These are phyloP conservation scores for Ganoderma multipileum DNA, from an alignment of 1,284 basidiomycete genomes.

Conservation along the genomic window DNA sequence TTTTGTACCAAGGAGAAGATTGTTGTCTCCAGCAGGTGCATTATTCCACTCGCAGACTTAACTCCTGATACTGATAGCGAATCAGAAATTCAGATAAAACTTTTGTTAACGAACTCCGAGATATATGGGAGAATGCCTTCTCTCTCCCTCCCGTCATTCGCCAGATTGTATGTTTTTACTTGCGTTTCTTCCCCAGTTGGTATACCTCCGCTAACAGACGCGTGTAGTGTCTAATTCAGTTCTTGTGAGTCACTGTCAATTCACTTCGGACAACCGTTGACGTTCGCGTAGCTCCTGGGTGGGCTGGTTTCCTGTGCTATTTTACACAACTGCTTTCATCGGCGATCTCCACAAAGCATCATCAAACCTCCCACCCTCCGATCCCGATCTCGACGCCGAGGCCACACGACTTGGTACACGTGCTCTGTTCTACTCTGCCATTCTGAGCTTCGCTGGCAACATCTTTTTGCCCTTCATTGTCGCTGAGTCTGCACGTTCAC, in stretches of 20 bases:
- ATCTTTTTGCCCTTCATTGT: constrained; percentile 80
- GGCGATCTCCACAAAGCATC: constrained; percentile 82
- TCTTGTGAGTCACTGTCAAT: constrained; percentile 71
- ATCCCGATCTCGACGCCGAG: constrained; percentile 42
- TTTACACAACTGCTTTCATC: constrained; percentile 89
- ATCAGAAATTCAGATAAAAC: constrained; percentile 46
- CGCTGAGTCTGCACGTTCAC: constrained; percentile 37
- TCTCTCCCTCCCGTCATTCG: constrained; percentile 79
- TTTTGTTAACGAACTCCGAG: constrained; percentile 58
- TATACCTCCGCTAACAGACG: constrained; percentile 13
- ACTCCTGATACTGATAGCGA: constrained; percentile 1
- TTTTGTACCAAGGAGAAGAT: constrained; percentile 81
- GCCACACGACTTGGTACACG: constrained; percentile 82
- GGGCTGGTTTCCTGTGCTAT: constrained; percentile 90
- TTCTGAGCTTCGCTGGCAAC: constrained; percentile 76
- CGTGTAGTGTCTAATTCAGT: constrained; percentile 77
- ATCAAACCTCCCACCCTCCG: constrained; percentile 40
- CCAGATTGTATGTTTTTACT: constrained; percentile 69
- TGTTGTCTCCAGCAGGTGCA: constrained; percentile 58
- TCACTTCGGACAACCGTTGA: constrained; percentile 20
- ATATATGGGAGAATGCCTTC: constrained; percentile 74
- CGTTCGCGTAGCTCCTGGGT: constrained; percentile 68
- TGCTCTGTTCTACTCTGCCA: constrained; percentile 80
- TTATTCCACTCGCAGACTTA: neutral
- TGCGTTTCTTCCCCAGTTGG: constrained; percentile 24